These are phyloP conservation scores for Onygena corvina DNA, from an alignment of 2,329 filamentous ascomycete genomes.

Conservation along the genomic window DNA sequence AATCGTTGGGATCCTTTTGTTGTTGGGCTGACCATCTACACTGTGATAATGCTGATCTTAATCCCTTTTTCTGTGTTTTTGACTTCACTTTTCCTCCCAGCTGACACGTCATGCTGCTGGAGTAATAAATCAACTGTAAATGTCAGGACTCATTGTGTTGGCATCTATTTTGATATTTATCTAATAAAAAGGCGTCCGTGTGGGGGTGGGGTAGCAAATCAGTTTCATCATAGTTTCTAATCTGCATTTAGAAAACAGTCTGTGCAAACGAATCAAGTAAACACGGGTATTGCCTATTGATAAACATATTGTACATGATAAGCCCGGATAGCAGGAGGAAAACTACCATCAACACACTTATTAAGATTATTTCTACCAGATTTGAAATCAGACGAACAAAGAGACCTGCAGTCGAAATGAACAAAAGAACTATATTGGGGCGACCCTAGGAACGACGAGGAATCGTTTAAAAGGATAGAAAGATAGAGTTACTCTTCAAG, in stretches of 20 bases:
- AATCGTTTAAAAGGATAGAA: neutral
- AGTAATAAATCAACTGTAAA: too few relatives aligned
- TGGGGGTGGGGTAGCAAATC: too few relatives aligned
- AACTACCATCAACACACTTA: neutral
- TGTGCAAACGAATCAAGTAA: neutral
- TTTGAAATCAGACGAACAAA: neutral
- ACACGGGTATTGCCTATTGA: neutral
- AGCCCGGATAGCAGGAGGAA: neutral
- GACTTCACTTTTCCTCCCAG: too few relatives aligned
- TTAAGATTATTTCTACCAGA: neutral
- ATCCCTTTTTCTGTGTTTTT: too few relatives aligned
- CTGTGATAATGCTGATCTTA: too few relatives aligned
- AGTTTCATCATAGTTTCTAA: too few relatives aligned
- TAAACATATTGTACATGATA: neutral
- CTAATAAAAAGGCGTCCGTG: too few relatives aligned
- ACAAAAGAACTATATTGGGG: neutral
- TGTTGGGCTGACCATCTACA: too few relatives aligned
- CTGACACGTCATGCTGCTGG: too few relatives aligned
- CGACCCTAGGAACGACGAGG: neutral
- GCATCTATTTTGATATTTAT: too few relatives aligned
- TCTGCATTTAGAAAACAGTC: neutral
- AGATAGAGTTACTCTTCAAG: neutral
- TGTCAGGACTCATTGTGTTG: too few relatives aligned
- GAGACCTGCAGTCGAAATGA: neutral
- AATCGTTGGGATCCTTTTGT: too few relatives aligned